phyloP scores from a whole-genome alignment of 2,329 filamentous ascomycete genomes.

The Podosphaera fusca region DNA sequence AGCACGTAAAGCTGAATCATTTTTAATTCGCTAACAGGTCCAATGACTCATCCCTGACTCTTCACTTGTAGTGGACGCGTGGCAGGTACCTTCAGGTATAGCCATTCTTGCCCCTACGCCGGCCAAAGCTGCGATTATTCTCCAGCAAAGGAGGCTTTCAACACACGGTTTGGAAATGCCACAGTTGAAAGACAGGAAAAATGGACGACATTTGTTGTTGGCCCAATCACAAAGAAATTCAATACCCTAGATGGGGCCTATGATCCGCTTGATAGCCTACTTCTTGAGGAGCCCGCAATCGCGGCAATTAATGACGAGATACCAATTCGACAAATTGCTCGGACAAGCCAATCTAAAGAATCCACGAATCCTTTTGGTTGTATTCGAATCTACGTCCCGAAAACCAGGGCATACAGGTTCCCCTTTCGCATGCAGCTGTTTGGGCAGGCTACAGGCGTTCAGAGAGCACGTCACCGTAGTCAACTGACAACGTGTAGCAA shows the following conservation, averaged over 20 bases:
- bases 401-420: not conserved
- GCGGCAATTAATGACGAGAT: not conserved
- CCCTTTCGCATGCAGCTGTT: not conserved
- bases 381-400: not conserved
- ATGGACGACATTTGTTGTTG: not conserved
- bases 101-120: not conserved
- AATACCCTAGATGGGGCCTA: not conserved
- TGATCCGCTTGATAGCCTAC: not conserved
- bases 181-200: not conserved
- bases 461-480: not conserved
- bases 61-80: not conserved
- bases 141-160: not conserved
- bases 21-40: not conserved
- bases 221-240: not conserved
- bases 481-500: not conserved
- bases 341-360: not conserved
- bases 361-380: not conserved
- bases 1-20: not conserved
- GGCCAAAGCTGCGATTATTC: not conserved
- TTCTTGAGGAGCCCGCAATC: not conserved
- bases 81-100: not conserved
- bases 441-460: not conserved
- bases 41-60: not conserved
- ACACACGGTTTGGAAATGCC: not conserved
- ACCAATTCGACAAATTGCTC: not conserved